These are phyloP conservation scores for Lenwebbia sp. DNA, from an alignment of 345 rosid species.

Conservation along the genomic window DNA sequence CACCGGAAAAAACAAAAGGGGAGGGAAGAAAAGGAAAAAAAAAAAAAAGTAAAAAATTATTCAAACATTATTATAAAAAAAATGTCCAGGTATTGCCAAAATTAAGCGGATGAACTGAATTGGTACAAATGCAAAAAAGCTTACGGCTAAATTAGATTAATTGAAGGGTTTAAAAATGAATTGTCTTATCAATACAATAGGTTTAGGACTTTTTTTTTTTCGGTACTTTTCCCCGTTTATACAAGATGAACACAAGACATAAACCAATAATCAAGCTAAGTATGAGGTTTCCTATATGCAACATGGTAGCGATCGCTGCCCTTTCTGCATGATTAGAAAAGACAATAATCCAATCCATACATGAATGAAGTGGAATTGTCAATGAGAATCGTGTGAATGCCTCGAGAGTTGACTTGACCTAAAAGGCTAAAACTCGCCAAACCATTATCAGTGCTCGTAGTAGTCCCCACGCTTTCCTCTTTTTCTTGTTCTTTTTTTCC, in stretches of 20 bases:
- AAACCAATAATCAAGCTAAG: not conserved
- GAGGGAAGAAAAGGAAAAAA: too few species aligned
- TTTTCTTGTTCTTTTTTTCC: not conserved
- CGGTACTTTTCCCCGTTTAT: not conserved
- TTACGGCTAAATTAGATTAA: too few species aligned
- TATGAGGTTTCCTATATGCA: not conserved
- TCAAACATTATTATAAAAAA: too few species aligned
- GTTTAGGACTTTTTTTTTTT: too few species aligned
- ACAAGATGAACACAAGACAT: not conserved
- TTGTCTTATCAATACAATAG: too few species aligned
- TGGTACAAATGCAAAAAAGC: too few species aligned
- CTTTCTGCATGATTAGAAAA: not conserved
- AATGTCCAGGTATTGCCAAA: too few species aligned
- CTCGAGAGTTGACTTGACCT: not conserved
- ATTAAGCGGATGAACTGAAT: too few species aligned
- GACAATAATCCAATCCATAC: not conserved
- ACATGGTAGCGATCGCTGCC: not conserved
- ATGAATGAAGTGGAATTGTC: not conserved
- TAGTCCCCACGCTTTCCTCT: not conserved
- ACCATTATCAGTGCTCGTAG: not conserved
- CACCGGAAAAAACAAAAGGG: too few species aligned
- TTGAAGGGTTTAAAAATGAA: too few species aligned
- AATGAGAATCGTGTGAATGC: not conserved
- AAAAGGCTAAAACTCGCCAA: not conserved
- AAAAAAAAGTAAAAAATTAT: too few species aligned